phyloP scores from a whole-genome alignment of 192 early-diverging fungal species.

The Backusella australiensis region DNA sequence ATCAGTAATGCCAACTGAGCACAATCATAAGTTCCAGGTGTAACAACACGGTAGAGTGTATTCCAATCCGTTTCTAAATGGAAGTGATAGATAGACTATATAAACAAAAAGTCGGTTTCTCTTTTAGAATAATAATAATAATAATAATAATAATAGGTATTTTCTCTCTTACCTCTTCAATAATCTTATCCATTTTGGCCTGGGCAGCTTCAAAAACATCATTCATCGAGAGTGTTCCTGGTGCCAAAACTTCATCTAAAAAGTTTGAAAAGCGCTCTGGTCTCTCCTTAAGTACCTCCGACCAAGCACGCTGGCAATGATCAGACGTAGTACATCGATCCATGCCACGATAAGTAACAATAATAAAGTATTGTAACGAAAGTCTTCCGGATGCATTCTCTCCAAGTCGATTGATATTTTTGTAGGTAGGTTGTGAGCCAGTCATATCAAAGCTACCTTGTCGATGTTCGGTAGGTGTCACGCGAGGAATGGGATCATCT shows the following conservation, averaged over 20 bases:
- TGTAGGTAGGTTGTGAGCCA: neutral
- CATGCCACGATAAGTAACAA: conserved; percentile 21
- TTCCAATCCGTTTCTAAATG: conserved; percentile 31
- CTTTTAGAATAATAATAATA: neutral
- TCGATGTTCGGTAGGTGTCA: neutral
- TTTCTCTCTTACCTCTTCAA: neutral
- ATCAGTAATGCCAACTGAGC: neutral
- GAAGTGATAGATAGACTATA: conserved; percentile 24
- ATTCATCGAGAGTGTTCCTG: conserved; percentile 12
- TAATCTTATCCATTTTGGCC: conserved; percentile 7
- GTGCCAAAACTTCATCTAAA: conserved; percentile 23
- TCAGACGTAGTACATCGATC: neutral
- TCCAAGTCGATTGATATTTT: neutral
- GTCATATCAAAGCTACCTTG: conserved; percentile 8
- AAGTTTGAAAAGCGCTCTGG: conserved; percentile 10
- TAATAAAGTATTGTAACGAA: conserved; percentile 25
- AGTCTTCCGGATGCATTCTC: neutral
- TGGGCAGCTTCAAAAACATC: conserved; percentile 27
- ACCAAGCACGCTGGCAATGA: conserved; percentile 11
- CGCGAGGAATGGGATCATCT: neutral
- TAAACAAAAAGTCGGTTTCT: neutral
- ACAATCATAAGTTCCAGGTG: neutral
- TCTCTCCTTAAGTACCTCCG: conserved; percentile 15
- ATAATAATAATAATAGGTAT: neutral
- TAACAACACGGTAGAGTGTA: conserved; percentile 15